phyloP scores from a whole-genome alignment of 1,284 basidiomycete species.

The Exobasidium rhododendri region DNA sequence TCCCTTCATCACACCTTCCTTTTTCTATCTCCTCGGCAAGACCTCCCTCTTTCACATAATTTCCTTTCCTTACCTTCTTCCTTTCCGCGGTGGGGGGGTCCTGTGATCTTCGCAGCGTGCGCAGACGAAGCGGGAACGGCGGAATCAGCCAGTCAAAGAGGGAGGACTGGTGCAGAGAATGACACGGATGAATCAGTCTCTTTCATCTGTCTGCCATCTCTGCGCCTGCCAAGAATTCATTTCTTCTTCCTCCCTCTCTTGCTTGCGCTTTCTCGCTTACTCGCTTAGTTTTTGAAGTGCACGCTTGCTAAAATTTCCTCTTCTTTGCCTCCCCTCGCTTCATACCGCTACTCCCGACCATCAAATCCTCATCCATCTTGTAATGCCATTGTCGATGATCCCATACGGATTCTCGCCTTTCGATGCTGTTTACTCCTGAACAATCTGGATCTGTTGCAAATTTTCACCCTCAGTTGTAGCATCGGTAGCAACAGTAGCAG shows the following conservation, averaged over 20 bases:
- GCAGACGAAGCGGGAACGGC: not conserved
- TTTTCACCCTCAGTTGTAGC: no score
- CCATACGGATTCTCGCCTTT: no score
- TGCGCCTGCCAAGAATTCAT: not conserved
- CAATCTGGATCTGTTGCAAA: no score
- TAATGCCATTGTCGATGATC: no score
- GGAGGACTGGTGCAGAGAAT: not conserved
- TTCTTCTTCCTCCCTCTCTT: no score
- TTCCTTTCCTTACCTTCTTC: conserved; percentile 13
- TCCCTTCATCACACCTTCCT: not conserved
- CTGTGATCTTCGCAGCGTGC: conserved; percentile 8
- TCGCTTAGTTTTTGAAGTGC: not conserved
- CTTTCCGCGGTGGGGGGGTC: conserved; percentile 7
- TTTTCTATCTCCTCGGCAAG: conserved; percentile 6
- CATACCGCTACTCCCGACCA: no score
- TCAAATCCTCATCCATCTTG: no score
- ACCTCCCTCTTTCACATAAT: conserved; percentile 19
- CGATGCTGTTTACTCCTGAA: no score
- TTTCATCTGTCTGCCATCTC: not conserved
- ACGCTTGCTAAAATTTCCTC: not conserved
- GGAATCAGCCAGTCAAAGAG: not conserved
- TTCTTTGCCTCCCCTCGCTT: not conserved
- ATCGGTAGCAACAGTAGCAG: no score
- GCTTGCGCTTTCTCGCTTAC: no score
- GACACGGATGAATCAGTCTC: not conserved